Base-by-base conservation (phyloP, 192 early-diverging fungal species). In the Podila verticillata region DNA sequence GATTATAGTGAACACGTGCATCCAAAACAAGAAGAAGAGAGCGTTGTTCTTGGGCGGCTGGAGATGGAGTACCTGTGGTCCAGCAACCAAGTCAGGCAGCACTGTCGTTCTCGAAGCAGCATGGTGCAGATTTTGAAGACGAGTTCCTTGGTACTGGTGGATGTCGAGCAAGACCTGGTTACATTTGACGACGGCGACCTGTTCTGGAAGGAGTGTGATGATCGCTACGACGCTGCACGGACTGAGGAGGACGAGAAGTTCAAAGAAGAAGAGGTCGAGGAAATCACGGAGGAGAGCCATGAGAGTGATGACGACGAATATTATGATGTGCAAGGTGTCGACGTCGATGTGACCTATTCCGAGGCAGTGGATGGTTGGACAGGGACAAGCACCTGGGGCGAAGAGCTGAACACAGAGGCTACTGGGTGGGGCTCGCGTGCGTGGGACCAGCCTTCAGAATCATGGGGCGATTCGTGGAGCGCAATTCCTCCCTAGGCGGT, bases 81-180 rank as follows among this genome's bases (percentile, higher is more conserved):
- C 19, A 24, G 63, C 9, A 26, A 56, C 5, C 72, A 78, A 35
- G 58, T 90, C 26, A 78, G 85, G 24, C 88, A 90, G 70, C 80
- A 88, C 63, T 92, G 88, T 65, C 83, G 83, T 67, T 84, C 71
- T 0, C 70, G 69, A 10, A 24, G 32, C 8, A 61, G 58, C 0
- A 68, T 91, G 71, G 57, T 77, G 3, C 2, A 67, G 8, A 48
- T 84, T 9, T 48, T 88, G 22, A n/a, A 35, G 10, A 72, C 54
- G 56, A 73, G 72, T 61, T 24, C 75, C 4, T 20, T 77, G 66
- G 61, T 74, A 13, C n/a, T 49, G 3, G 12, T 84, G 3, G 68
- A 80, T 60, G 48, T 72, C 0, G 51, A 57, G 12, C 20, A 62
- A 31, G 57, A 58, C 58, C 51, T 39, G 28, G n/a, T 72, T 9